Base-by-base conservation (phyloP, 2,329 filamentous ascomycete genomes). In the Fonsecaea monophora region DNA sequence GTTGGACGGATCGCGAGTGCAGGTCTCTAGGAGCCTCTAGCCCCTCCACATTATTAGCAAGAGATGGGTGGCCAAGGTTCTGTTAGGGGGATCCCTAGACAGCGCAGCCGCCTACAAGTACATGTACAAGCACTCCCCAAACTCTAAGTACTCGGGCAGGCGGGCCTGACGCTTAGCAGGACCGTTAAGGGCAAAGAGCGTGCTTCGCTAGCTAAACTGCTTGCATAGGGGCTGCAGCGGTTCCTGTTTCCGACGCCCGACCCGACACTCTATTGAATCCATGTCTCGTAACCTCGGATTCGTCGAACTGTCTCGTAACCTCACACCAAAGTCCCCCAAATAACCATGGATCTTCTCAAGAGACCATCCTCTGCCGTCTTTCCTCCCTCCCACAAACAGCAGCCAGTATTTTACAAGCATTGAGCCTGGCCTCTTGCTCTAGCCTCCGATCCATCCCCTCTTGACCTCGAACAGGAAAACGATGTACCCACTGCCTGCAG, bases 251-350 rank as follows among this genome's bases (percentile, higher is more conserved):
- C 45, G 45, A 30, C 45, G 18, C 21, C 45, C 45, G 45, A 50
- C 25, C 25, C 18, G 21, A 25, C 5, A 30, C 10, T 9, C 21
- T 25, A 13, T 25, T 50, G 45, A 50, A 50, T 12, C 45, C 30
- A 30, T 50, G 25, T 21, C 21, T 50, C 30, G 30, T 32, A 32
- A 32, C 30, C 18, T 50, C 45, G 45, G 45, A 50, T 50, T 21
- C 21, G 30, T 50, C 45, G 25, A 42, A 50, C 45, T 50, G 45
- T 50, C 45, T 50, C 45, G 21, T 50, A 50, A 25, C 18, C 21
- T 25, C 45, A 50, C 45, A 13, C 45, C 45, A 50, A 50, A 50
- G 21, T 30, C 10, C 45, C 21, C 15, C 21, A 18, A 25, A 25
- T 5, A 13, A 42, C 40, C 40, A n/a, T n/a, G 40, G 40, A 7